Evolutionary conservation across 2,329 filamentous ascomycete species (phyloP).

Genomic region (Botrytis hyacinthi): DNA sequence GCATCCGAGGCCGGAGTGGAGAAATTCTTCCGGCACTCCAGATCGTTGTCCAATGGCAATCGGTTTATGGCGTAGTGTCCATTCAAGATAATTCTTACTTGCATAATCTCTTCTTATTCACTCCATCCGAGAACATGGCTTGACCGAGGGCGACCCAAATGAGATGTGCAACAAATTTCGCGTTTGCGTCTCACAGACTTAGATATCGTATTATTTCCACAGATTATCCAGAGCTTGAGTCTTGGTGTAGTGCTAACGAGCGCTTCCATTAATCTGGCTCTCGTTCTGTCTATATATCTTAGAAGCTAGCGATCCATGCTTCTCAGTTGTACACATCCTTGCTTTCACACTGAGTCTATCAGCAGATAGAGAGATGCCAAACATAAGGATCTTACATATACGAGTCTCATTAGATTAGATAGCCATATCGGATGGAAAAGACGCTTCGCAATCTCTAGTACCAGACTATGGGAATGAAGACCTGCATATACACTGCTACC

Average conservation of each 20-base stretch:
- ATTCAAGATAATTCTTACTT: not conserved
- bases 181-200: not conserved
- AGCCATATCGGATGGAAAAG: not conserved
- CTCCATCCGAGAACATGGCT: not conserved
- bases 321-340: not conserved
- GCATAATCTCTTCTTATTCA: not conserved
- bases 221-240: not conserved
- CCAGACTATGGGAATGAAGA: not conserved
- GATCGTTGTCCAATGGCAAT: not conserved
- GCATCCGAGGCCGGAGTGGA: not conserved
- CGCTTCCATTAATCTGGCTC: no score
- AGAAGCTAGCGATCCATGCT: no score
- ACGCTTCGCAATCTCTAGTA: not conserved
- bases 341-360: not conserved
- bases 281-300: not conserved
- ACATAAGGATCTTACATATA: not conserved
- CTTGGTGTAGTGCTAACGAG: not conserved
- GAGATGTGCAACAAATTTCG: conserved; percentile 1
- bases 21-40: not conserved
- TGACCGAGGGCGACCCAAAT: not conserved
- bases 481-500: not conserved
- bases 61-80: no score
- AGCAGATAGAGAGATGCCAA: not conserved
- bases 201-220: not conserved
- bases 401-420: not conserved